A percentile compares a stretch with the other conserved stretches of the same genome.
Conservation (phyloP, 2,329 filamentous ascomycete species). For the Alternaria arbusti region DNA sequence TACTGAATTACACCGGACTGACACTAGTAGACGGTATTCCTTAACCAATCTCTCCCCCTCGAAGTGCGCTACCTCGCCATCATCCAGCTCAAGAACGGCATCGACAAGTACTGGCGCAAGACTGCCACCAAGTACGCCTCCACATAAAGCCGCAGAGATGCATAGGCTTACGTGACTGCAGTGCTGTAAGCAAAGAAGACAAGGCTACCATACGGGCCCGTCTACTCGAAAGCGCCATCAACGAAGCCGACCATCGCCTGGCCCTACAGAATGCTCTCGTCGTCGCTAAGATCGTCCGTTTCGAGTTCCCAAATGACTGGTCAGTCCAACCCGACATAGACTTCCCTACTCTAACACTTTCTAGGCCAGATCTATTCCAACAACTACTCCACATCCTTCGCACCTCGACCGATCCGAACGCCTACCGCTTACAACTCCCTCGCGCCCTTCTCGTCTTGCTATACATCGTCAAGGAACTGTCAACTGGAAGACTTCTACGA, state of each 20-base stretch:
- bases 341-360: constrained; percentile 15
- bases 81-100: constrained; percentile 95
- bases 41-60: constrained; percentile 76
- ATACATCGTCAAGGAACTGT: constrained; percentile 88
- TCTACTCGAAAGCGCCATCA: constrained; percentile 76
- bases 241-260: constrained; percentile 76
- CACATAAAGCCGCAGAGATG: not conserved
- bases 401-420: constrained; percentile 56
- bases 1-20: not conserved
- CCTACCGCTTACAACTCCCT: constrained; percentile 70
- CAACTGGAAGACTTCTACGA: constrained; percentile 76
- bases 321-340: constrained; percentile 27
- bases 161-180: constrained; percentile 35
- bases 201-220: constrained; percentile 77
- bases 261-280: constrained; percentile 89
- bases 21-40: constrained; percentile 70
- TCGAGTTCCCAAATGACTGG: constrained; percentile 91
- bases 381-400: constrained; percentile 64
- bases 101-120: constrained; percentile 92
- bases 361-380: constrained; percentile 49
- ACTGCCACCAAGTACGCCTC: constrained; percentile 68
- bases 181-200: constrained; percentile 70
- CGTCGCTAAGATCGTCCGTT: constrained; percentile 83
- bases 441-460: constrained; percentile 79
- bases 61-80: constrained; percentile 88